Evolutionary conservation across 192 early-diverging fungal genomes (phyloP), one percentile per base, ranked within the genome.

Genomic region (Jimgerdemannia flammicorona): DNA sequence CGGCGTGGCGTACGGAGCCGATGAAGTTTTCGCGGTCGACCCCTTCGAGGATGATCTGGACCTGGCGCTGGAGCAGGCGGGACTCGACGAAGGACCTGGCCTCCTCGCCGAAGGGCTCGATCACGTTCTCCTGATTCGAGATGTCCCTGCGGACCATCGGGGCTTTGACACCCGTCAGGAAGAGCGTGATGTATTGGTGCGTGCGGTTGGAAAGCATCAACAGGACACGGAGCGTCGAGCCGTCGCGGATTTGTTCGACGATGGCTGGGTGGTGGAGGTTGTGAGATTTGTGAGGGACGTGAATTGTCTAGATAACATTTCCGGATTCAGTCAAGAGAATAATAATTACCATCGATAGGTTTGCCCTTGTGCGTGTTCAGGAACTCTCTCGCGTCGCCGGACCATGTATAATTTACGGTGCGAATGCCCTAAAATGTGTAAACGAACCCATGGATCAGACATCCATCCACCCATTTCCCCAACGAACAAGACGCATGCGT

Each of bases 161-260:
- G 4, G 93, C 92, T 78, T 93, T 94, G 74, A 99, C 87, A 8
- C 97, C 97, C 4, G 95, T 93, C 42, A 95, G 77, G 44, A 87
- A 85, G 41, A 98, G 79, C 64, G 90, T 93, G 68, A 96, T 84
- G 77, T 94, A 93, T 78, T 92, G 91, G 42, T 90, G 87, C 10
- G 86, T 84, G 17, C 78, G 74, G n/a, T 66, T 59, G 6, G 88
- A 87, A 43, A 93, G 76, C 70, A 91, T 79, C 65, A 96, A 79
- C 59, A 88, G 84, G 4, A 96, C 91, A 17, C 95, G 91, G 70
- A 92, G 87, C 17, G 93, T 94, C 4, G 93, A 88, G 4, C 90
- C 98, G 77, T 98, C 96, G 65, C 96, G 94, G n/a, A 98, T 92
- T 81, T 94, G 95, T 81, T 99, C 98, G 77, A 99, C 84, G 39